Conservation (phyloP, 1,284 basidiomycete species). For the Leccinum idahoense region DNA sequence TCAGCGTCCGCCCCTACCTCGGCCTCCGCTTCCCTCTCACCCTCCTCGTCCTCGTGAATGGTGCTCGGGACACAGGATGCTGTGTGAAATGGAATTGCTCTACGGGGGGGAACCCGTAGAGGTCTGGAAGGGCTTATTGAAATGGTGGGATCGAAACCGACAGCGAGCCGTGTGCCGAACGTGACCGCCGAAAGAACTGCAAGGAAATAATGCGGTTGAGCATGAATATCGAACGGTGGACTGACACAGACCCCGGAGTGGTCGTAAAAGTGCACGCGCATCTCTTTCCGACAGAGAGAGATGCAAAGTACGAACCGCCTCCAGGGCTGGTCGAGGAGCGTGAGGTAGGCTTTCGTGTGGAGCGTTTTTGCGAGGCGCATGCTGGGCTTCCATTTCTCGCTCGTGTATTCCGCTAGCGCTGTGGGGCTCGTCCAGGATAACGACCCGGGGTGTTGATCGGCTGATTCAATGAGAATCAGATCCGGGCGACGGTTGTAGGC, state of each 20-base stretch:
- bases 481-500: neutral
- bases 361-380: neutral
- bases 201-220: neutral
- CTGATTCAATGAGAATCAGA: neutral
- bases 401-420: neutral
- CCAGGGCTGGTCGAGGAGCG: neutral
- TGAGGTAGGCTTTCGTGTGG: neutral
- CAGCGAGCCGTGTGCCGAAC: neutral
- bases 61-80: neutral
- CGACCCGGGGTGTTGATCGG: neutral
- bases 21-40: neutral
- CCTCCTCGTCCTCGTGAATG: neutral
- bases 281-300: neutral
- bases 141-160: neutral
- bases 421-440: neutral
- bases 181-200: neutral
- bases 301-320: neutral
- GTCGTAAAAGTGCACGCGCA: neutral
- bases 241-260: neutral
- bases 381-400: neutral
- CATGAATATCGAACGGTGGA: neutral
- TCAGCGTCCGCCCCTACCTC: neutral
- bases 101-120: neutral
- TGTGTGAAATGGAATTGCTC: neutral
- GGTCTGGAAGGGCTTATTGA: neutral